A percentile compares a stretch with the other conserved stretches of the same genome.
These are phyloP conservation scores for Talaromyces sp. DNA, from an alignment of 2,329 filamentous ascomycete species.

Conservation along the genomic window DNA sequence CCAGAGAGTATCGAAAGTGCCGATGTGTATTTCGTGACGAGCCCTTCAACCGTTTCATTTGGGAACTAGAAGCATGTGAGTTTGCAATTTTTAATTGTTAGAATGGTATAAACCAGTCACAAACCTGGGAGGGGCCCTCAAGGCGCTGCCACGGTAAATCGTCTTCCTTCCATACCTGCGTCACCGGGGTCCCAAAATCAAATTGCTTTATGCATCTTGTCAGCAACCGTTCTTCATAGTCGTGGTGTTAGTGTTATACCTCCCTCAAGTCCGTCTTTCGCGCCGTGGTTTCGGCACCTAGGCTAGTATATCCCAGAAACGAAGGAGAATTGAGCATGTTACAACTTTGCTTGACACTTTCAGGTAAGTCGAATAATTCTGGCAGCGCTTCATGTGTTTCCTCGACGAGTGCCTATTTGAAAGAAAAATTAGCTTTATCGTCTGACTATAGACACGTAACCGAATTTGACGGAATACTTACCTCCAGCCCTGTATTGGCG, in stretches of 20 bases:
- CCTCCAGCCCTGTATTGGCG: conserved; percentile 35
- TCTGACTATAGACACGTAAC: too few species aligned
- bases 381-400: conserved; percentile 23
- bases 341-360: conserved; percentile 22
- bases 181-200: conserved; percentile 1
- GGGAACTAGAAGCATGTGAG: background rate
- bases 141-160: conserved; percentile 33
- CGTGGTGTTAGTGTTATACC: background rate
- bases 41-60: conserved; percentile 27
- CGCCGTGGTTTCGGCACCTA: conserved; percentile 55
- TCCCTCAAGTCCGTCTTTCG: conserved; percentile 44
- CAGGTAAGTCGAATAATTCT: conserved; percentile 22
- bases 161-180: background rate
- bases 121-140: conserved; percentile 48
- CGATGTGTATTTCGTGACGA: conserved; percentile 50
- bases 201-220: conserved; percentile 45
- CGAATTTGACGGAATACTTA: conserved; percentile 21
- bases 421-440: background rate
- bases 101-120: background rate
- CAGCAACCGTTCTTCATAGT: background rate
- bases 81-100: background rate
- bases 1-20: conserved; percentile 52
- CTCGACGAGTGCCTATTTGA: conserved; percentile 17
- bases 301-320: conserved; percentile 58
- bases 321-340: conserved; percentile 51